phyloP scores from a whole-genome alignment of 2,329 filamentous ascomycete species.

The Cladosporium sp. region DNA sequence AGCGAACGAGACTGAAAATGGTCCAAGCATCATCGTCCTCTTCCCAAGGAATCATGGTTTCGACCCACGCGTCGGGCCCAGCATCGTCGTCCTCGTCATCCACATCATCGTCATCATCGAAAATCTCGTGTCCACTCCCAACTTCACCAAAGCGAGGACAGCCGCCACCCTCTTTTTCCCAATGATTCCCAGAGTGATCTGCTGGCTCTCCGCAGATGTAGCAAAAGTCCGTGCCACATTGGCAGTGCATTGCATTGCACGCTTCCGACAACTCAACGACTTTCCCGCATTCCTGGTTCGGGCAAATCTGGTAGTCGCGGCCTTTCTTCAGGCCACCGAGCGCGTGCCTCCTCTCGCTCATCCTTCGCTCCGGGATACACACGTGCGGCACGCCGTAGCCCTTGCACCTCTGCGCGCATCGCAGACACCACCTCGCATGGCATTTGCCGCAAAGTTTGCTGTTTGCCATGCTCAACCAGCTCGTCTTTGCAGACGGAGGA shows the following conservation, averaged over 20 bases:
- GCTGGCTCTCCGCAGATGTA: conserved; percentile 8
- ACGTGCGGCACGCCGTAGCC: neutral
- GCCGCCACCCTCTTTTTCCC: neutral
- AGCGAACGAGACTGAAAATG: neutral
- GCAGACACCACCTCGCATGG: neutral
- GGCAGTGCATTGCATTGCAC: neutral
- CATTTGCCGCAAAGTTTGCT: neutral
- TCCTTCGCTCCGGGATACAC: neutral
- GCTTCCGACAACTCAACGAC: neutral
- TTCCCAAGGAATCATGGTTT: neutral
- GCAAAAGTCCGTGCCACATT: neutral
- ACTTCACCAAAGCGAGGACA: neutral
- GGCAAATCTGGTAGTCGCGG: neutral
- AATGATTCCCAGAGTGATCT: neutral
- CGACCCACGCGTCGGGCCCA: neutral
- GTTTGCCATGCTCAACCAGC: neutral
- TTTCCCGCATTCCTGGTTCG: neutral
- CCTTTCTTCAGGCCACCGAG: neutral
- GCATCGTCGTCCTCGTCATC: neutral
- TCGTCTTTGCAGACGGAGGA: neutral
- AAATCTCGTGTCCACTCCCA: neutral
- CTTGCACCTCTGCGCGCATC: neutral
- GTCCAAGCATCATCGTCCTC: neutral
- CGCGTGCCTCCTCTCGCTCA: neutral
- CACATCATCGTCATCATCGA: neutral